Percentiles rank a stretch among this genome's conserved stretches.
These are phyloP conservation scores for Nannizziopsis barbatae DNA, from an alignment of 2,329 filamentous ascomycete genomes.

Conservation along the genomic window DNA sequence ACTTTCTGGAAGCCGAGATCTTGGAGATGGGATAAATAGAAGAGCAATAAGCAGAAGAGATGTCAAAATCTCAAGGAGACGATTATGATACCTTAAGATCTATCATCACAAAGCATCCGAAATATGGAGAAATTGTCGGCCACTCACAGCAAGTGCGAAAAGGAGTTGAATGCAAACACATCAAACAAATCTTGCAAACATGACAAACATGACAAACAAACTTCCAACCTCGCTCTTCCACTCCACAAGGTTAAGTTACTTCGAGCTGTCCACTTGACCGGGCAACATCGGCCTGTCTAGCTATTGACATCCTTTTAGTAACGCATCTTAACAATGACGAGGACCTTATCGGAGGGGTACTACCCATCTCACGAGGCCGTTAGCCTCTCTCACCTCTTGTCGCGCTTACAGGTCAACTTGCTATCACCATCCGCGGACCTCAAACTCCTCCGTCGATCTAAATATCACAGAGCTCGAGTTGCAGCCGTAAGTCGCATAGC, in stretches of 20 bases:
- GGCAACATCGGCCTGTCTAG: too few species aligned
- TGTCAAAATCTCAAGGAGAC: too few species aligned
- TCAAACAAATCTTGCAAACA: neutral
- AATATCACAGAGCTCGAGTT: constrained; percentile 35
- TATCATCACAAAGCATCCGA: too few species aligned
- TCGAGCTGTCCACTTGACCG: neutral
- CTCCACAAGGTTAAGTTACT: neutral
- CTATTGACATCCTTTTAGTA: too few species aligned
- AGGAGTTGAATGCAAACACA: too few species aligned
- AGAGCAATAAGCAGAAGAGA: too few species aligned
- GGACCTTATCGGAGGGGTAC: constrained; percentile 11
- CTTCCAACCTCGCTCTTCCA: neutral
- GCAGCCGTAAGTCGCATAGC: constrained; percentile 26
- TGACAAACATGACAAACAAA: constrained; percentile 5
- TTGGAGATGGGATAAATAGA: too few species aligned
- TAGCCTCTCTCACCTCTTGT: constrained; percentile 33
- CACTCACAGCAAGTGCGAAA: too few species aligned
- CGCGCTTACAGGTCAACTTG: constrained; percentile 35
- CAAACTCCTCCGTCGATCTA: constrained; percentile 29
- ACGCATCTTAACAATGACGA: constrained; percentile 12
- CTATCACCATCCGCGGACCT: constrained; percentile 31
- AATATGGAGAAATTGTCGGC: too few species aligned
- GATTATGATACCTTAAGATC: too few species aligned
- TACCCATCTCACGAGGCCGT: constrained; percentile 27
- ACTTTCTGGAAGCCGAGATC: too few species aligned